Evolutionary conservation across 768 basidiomycete genomes (phyloP).

Genomic region (Auriscalpium orientale): DNA sequence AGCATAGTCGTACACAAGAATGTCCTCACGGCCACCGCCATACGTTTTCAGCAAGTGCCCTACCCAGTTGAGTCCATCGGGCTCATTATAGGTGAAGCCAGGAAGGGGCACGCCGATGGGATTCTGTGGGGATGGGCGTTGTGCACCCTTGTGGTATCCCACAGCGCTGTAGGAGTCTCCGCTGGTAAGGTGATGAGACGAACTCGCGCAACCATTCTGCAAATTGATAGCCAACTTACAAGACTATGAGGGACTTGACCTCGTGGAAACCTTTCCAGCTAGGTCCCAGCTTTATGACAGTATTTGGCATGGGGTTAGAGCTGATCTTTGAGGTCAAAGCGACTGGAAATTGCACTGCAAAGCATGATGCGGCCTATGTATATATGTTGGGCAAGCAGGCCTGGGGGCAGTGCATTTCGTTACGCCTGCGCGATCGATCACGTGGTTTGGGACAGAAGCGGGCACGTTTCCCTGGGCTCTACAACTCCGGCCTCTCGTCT

Average conservation of each 20-base stretch:
- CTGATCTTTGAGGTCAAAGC: too few species aligned
- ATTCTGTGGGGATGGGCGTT: constrained; percentile 29
- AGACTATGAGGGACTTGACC: constrained; percentile 41
- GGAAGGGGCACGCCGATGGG: constrained; percentile 47
- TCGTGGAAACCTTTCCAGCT: constrained; percentile 38
- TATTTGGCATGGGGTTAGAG: background rate
- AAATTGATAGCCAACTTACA: constrained; percentile 27
- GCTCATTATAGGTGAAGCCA: constrained; percentile 41
- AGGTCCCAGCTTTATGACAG: constrained; percentile 8
- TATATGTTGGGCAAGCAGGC: too few species aligned
- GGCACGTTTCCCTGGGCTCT: too few species aligned
- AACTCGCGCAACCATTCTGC: background rate
- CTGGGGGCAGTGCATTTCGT: too few species aligned
- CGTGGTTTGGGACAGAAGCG: too few species aligned
- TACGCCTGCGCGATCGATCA: too few species aligned
- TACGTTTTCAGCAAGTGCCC: constrained; percentile 40
- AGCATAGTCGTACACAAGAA: constrained; percentile 55
- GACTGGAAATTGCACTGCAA: too few species aligned
- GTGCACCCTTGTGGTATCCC: constrained; percentile 16
- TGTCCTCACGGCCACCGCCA: constrained; percentile 22
- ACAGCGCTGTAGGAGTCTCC: constrained; percentile 54
- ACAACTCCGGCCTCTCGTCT: background rate
- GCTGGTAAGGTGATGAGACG: constrained; percentile 24
- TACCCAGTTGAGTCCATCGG: constrained; percentile 51
- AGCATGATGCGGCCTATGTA: too few species aligned